A percentile compares a stretch with the other conserved stretches of the same genome.
These are phyloP conservation scores for Saccharum officinarum DNA, from an alignment of 176 grass and related monocot genomes.

Conservation along the genomic window DNA sequence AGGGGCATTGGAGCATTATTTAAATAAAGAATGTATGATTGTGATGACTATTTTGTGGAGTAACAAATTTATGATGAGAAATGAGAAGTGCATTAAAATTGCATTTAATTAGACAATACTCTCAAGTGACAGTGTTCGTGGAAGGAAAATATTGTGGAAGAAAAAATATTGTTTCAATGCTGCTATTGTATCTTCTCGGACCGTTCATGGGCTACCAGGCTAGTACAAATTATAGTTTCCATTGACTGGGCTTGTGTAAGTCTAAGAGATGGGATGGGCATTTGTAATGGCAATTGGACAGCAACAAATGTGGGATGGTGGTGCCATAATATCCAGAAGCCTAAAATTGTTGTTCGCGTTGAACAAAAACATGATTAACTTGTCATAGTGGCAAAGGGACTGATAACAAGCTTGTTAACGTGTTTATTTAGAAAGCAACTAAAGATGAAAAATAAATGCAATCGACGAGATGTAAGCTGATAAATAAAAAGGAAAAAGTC, in stretches of 20 bases:
- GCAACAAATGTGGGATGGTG: neutral
- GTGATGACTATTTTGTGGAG: neutral
- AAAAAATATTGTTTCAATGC: neutral
- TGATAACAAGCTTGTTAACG: neutral
- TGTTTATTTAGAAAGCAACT: constrained; percentile 6
- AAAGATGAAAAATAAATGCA: constrained; percentile 2
- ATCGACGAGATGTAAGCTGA: neutral
- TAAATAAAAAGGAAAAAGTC: no score
- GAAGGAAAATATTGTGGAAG: neutral
- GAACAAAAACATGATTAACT: neutral
- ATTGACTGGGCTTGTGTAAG: neutral
- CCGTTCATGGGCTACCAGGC: neutral
- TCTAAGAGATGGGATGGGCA: neutral
- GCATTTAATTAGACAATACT: neutral
- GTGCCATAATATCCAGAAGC: neutral
- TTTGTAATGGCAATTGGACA: neutral
- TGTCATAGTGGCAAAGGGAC: constrained; percentile 8
- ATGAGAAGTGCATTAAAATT: neutral
- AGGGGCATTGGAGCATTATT: neutral
- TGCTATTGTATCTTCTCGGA: neutral
- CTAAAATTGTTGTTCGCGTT: neutral
- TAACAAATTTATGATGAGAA: neutral
- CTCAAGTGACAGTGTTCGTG: neutral
- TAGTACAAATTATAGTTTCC: neutral
- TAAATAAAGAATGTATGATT: neutral